Evolutionary conservation across 1,284 basidiomycete genomes (phyloP).

Genomic region (Irpex sp.): DNA sequence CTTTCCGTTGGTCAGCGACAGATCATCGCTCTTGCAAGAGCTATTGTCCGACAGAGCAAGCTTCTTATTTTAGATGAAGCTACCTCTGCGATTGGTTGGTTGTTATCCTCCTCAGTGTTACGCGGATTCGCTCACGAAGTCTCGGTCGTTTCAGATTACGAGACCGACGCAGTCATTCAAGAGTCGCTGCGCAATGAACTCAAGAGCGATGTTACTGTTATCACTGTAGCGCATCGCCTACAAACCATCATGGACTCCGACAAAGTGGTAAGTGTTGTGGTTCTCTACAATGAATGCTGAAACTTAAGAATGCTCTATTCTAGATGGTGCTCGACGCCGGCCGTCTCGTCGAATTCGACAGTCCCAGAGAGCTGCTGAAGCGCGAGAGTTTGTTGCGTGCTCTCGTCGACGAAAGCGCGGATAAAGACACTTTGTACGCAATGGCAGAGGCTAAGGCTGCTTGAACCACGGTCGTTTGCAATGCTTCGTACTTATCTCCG

Average conservation of each 20-base stretch:
- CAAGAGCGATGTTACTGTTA: constrained; percentile 50
- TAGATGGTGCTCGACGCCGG: constrained; percentile 35
- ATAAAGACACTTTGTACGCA: constrained; percentile 30
- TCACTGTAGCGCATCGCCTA: constrained; percentile 67
- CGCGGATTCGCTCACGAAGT: neutral
- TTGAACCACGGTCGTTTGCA: too few relatives aligned
- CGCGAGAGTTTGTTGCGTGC: constrained; percentile 34
- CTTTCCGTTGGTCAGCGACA: constrained; percentile 73
- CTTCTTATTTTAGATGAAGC: constrained; percentile 57
- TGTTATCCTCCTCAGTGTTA: neutral
- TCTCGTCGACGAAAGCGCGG: constrained; percentile 35
- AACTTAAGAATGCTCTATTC: neutral
- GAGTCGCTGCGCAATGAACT: constrained; percentile 51
- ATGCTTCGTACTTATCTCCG: too few relatives aligned
- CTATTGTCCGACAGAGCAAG: constrained; percentile 56
- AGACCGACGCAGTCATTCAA: constrained; percentile 59
- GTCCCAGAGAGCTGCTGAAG: constrained; percentile 30
- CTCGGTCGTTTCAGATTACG: constrained; percentile 40
- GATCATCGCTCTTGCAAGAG: constrained; percentile 54
- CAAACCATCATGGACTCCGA: constrained; percentile 69
- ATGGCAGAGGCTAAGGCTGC: constrained; percentile 18
- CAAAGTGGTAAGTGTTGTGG: constrained; percentile 29
- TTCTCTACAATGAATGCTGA: too few relatives aligned
- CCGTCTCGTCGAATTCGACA: constrained; percentile 33
- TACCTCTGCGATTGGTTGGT: constrained; percentile 29